Base-by-base conservation (phyloP, 108 stramenopile genomes). In the Fragilaria radians region DNA sequence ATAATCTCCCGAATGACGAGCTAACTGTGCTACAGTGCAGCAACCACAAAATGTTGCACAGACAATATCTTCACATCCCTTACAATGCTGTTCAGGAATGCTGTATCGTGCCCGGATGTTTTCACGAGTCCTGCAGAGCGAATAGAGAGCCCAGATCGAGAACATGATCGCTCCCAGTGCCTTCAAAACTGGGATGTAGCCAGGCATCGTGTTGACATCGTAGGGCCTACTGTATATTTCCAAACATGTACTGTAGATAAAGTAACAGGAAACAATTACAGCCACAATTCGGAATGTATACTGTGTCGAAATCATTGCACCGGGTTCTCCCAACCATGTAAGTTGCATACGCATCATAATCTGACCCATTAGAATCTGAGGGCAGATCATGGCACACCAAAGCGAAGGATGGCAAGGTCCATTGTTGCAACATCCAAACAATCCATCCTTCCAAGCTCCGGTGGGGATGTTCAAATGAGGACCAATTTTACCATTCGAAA, bases 1-100 rank as follows among this genome's bases (percentile, higher is more conserved):
- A 68, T 85, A 89, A 51, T 92, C 91, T 48, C 86, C 91, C 1
- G 91, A 89, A 50, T 93, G 91, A 31, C 91, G 74, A 1, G 81
- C 72, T 67, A 93, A 79, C 46, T 93, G 91, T 5, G 83, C 80
- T 5, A 87, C 65, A 29, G 85, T 71, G 52, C 91, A 93, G 69
- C 84, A 86, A 5, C 75, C 72, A 54, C 91, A 93, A 46, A 58
- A 89, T 25, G 72, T 22, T 9, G 84, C 61, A 52, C 83, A 88
- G 54, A 79, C 81, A 32, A 84, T 46, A 66, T 93, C 91, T 59
- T 93, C 91, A 48, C 69, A 78, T 2, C 83, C 86, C 1, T 21
- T 21, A 54, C 86, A 93, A 19, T 52, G 61, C 42, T 80, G 50
- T 61, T 87, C 81, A 1, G 86, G 84, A 55, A 93, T 93, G 17